Base-by-base conservation (phyloP, 2,329 filamentous ascomycete genomes). In the Cladosporium sp. region DNA sequence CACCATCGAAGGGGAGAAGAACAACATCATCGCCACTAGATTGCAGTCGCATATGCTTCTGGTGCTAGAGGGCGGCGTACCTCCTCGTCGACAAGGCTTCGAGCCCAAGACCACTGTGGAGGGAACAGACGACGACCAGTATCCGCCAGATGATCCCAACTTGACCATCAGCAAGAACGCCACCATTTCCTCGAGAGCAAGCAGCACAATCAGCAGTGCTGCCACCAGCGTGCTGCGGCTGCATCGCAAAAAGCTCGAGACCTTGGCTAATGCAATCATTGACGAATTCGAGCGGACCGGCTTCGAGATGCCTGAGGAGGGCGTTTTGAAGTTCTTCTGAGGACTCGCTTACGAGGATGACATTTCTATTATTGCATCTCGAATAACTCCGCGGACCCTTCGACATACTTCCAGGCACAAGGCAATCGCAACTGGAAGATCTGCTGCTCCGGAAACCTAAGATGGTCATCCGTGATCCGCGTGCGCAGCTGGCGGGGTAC, bases 221-320 rank as follows among this genome's bases (percentile, higher is more conserved):
- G 56, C 60, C 9, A 57, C 65, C 9, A 72, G 72, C 16, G 68
- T 70, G 2, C 64, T 78, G n/a, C 71, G 73, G 35, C 67, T 77
- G 18, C 75, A 78, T 54, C 69, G 74, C 10, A 74, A 70, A 61
- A 76, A 75, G 62, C 56, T 76, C 19, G 74, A 77, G 49, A 70
- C 70, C 3, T 65, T 77, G 61, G 69, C 72, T 1, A 66, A 68
- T 22, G 73, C 70, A 37, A 70, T 77, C 9, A 60, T 70, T 41
- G 59, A 59, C 9, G 73, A 77, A 41, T 74, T 77, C 48, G 66
- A 73, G 42, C 62, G 65, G 19, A 72, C 69, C 37, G 72, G 71
- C 7, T 77, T 77, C 57, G 62, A 72, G 41, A 76, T 77, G 74
- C 74, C 74, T 11, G 71, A 71, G 43, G 72, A 68, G 16, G 53